Conservation (phyloP, 345 rosid species). For the Anacardium occidentale region DNA sequence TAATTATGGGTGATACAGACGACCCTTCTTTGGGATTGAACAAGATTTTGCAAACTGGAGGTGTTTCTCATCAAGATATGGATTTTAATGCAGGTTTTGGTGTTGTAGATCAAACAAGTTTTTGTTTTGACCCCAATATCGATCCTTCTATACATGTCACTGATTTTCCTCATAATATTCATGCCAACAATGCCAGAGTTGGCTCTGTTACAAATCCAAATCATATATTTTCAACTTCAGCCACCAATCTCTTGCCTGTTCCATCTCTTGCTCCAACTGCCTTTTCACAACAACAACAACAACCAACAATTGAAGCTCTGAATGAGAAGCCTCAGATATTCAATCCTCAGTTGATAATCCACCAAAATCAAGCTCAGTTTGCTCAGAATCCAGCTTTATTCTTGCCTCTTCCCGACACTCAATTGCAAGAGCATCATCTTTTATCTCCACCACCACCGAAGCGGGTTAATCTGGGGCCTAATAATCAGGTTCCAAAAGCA, state of each 20-base stretch:
- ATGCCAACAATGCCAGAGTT: conserved; percentile 22
- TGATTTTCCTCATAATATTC: conserved; percentile 32
- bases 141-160: conserved; percentile 33
- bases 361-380: conserved; percentile 52
- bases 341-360: conserved; percentile 43
- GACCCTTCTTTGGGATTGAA: conserved; percentile 59
- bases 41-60: conserved; percentile 51
- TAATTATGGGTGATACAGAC: conserved; percentile 69
- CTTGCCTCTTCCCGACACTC: conserved; percentile 36
- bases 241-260: conserved; percentile 22
- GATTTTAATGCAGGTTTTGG: conserved; percentile 63
- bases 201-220: conserved; percentile 27
- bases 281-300: conserved; percentile 28
- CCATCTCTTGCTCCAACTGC: conserved; percentile 8
- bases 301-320: conserved; percentile 25
- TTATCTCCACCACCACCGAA: conserved; percentile 51
- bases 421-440: conserved; percentile 46
- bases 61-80: conserved; percentile 30
- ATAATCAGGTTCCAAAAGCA: conserved; percentile 30
- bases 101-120: conserved; percentile 50
- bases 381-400: conserved; percentile 49
- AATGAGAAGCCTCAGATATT: conserved; percentile 52
- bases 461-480: conserved; percentile 42
- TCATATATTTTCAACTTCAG: conserved; percentile 16
- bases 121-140: conserved; percentile 42